Percentiles rank a stretch among this genome's conserved stretches.
Conservation (phyloP, 2,329 filamentous ascomycete species). For the Emericellopsis cladophorae region DNA sequence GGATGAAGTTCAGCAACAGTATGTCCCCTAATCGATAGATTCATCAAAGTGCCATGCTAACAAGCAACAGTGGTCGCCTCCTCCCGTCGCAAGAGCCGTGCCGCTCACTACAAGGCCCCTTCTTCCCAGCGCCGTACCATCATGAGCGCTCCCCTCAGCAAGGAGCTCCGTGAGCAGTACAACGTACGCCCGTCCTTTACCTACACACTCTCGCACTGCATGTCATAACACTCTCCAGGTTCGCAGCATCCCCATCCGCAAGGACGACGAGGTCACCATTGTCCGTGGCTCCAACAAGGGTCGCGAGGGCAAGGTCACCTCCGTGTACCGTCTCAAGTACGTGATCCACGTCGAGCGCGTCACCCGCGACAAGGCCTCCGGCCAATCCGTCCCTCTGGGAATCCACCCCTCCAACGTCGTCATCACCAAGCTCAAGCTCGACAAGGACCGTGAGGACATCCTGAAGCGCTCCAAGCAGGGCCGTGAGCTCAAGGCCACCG, state of each 20-base stretch:
- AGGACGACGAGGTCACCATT: slow-evolving; percentile 91
- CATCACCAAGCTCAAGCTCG: slow-evolving; percentile 97
- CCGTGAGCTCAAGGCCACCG: slow-evolving; percentile 63
- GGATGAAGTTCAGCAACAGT: slow-evolving; percentile 61
- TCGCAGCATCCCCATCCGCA: slow-evolving; percentile 91
- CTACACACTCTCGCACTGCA: background rate
- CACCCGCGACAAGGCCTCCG: slow-evolving; percentile 92
- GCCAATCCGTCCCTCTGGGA: slow-evolving; percentile 88
- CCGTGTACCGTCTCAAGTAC: slow-evolving; percentile 98
- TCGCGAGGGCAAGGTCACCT: slow-evolving; percentile 94
- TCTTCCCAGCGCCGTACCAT: slow-evolving; percentile 90
- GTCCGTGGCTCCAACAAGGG: slow-evolving; percentile 93
- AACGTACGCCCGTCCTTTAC: slow-evolving; percentile 50
- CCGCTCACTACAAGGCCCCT: slow-evolving; percentile 93
- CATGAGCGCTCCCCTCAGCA: slow-evolving; percentile 92
- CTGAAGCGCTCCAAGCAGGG: slow-evolving; percentile 74
- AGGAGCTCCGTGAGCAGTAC: slow-evolving; percentile 98
- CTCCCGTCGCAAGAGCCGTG: slow-evolving; percentile 97
- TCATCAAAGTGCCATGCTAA: background rate
- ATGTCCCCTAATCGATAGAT: slow-evolving; percentile 13
- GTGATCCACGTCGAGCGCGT: slow-evolving; percentile 95
- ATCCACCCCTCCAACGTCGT: slow-evolving; percentile 95
- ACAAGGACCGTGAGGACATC: slow-evolving; percentile 87
- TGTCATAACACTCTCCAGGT: slow-evolving; percentile 41
- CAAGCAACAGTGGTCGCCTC: slow-evolving; percentile 33